Conservation (phyloP, 805 yeast species). For the Candida ponderosae region DNA sequence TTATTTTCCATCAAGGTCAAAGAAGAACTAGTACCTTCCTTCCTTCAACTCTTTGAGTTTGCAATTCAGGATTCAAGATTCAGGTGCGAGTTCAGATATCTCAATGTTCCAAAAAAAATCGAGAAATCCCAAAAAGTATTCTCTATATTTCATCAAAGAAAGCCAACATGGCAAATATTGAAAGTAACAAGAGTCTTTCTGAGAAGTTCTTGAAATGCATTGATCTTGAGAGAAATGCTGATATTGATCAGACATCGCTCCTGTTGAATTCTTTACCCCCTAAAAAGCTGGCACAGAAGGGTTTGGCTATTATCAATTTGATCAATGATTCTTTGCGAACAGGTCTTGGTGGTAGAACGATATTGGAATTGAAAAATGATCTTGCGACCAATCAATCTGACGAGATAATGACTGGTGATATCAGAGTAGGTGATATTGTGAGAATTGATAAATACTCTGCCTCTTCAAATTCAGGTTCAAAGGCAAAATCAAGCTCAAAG, state of each 20-base stretch:
- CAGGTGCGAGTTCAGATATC: too few species aligned
- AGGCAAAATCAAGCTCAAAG: slow-evolving; percentile 17
- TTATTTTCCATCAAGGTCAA: too few species aligned
- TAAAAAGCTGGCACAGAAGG: slow-evolving; percentile 58
- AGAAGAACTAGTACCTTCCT: too few species aligned
- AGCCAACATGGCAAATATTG: not conserved
- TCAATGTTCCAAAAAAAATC: too few species aligned
- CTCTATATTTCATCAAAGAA: too few species aligned
- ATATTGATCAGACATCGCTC: slow-evolving; percentile 13
- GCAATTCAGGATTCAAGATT: too few species aligned
- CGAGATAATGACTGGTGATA: slow-evolving; percentile 38
- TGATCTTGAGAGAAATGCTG: slow-evolving; percentile 13
- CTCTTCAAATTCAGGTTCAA: slow-evolving; percentile 8
- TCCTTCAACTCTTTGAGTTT: too few species aligned
- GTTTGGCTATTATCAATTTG: slow-evolving; percentile 70
- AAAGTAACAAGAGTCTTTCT: slow-evolving; percentile 5
- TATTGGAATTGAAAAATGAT: slow-evolving; percentile 57
- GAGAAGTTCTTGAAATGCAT: slow-evolving; percentile 12
- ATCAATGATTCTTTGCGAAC: slow-evolving; percentile 53
- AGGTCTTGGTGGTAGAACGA: slow-evolving; percentile 71
- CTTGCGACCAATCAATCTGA: slow-evolving; percentile 30
- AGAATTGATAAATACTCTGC: slow-evolving; percentile 37
- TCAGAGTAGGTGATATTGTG: slow-evolving; percentile 75
- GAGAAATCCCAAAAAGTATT: too few species aligned
- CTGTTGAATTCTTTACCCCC: slow-evolving; percentile 47